Evolutionary conservation across 1,284 basidiomycete genomes (phyloP), one percentile per base, ranked within the genome.

Genomic region (Wolfiporia cocos): DNA sequence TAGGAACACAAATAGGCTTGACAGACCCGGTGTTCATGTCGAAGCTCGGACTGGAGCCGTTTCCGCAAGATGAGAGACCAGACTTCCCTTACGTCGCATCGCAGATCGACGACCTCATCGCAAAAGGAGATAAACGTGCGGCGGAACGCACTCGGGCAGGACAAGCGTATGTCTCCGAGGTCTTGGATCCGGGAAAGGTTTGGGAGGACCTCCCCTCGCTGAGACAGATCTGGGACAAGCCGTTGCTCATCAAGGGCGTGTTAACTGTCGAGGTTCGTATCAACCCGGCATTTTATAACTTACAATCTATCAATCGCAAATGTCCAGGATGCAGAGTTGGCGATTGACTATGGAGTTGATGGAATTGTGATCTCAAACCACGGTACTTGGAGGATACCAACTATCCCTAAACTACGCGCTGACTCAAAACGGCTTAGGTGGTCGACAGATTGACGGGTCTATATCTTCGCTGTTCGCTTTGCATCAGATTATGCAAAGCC

Each of bases 281-380:
- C 1, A 57, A 15, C 18, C 17, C 24, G 18, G n/a, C 15, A 7
- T 5, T 4, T 28, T 22, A 7, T 30, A 18, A 23, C n/a, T 17
- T 15, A 32, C 23, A 19, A 5, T 30, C 12, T 22, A 19, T 7
- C 10, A 15, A 7, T 15, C 10, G 7, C 32, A 17, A 18, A 7
- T 51, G 9, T 33, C 9, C 48, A 85, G 68, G 86, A 90, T 53
- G 86, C 86, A 1, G 74, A 80, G 50, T 73, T 71, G 49, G 83
- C 83, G 0, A 53, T 86, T 6, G 75, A 81, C 15, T 55, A 70
- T 14, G 78, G 77, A 2, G 70, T 78, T 7, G 77, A 91, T 49
- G 88, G 81, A 2, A 83, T 92, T 46, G 61, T 91, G 20, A 81
- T 91, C 7, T 85, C 81, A 5, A 92, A 91, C 55, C 88, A 92